A percentile compares a stretch with the other conserved stretches of the same genome.
Evolutionary conservation across 176 grass and related monocot genomes (phyloP).

Genomic region (Cenchrus americanus): DNA sequence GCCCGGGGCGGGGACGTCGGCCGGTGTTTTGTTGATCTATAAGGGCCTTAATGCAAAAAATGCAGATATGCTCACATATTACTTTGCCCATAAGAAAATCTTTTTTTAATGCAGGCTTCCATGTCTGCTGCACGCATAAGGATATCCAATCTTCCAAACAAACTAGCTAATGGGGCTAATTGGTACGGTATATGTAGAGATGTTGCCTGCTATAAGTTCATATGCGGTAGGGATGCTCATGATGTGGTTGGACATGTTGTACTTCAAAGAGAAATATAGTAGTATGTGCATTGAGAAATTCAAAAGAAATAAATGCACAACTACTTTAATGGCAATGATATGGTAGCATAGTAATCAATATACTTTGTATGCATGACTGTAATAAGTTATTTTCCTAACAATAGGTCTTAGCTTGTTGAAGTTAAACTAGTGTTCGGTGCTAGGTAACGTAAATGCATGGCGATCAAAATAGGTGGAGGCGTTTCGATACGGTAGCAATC

Average conservation of each 20-base stretch:
- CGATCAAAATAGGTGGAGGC: not conserved
- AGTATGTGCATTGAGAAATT: not conserved
- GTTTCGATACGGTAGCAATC: not conserved
- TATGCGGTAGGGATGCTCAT: not conserved
- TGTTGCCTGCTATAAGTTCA: not conserved
- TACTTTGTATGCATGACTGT: not conserved
- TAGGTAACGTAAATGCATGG: too few relatives aligned
- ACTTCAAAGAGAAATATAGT: not conserved
- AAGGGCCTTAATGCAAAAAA: conserved; percentile 4
- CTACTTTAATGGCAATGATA: not conserved
- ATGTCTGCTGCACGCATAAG: not conserved
- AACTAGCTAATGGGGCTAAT: not conserved
- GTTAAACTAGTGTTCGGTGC: not conserved
- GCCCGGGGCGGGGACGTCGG: not conserved
- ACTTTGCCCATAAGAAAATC: not conserved
- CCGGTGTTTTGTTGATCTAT: not conserved
- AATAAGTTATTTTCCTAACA: not conserved
- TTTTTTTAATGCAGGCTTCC: conserved; percentile 25
- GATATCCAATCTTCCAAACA: conserved; percentile 8
- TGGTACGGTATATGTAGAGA: not conserved
- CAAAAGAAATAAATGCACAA: not conserved
- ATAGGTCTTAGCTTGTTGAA: not conserved
- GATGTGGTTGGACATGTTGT: not conserved
- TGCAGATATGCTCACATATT: conserved; percentile 10
- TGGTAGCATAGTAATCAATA: not conserved